These are phyloP conservation scores for Liquidambar formosana DNA, from an alignment of 164 flowering plant species.

Conservation along the genomic window DNA sequence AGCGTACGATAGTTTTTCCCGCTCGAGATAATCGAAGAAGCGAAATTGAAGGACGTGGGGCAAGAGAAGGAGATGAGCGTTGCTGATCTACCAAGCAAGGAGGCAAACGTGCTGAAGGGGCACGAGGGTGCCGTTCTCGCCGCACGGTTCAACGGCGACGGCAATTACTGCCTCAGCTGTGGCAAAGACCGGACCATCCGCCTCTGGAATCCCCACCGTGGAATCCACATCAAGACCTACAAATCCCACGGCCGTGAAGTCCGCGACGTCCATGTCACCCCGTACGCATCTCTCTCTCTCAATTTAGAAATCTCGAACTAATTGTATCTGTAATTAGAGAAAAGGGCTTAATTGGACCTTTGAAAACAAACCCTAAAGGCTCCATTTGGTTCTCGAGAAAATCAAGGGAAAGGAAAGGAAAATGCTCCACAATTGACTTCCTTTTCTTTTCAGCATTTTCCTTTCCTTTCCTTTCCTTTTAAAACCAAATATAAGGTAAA, in stretches of 20 bases:
- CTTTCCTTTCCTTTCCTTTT: too few species aligned
- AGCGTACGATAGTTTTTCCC: too few species aligned
- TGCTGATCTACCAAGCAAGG: constrained; percentile 56
- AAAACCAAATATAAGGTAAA: too few species aligned
- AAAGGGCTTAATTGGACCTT: too few species aligned
- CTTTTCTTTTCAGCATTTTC: too few species aligned
- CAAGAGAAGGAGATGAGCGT: constrained; percentile 33
- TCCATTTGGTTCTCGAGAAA: too few species aligned
- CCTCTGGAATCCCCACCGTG: constrained; percentile 97
- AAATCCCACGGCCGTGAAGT: constrained; percentile 93
- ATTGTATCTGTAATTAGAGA: too few species aligned
- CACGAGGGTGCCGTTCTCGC: constrained; percentile 93
- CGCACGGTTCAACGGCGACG: constrained; percentile 79
- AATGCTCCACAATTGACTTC: too few species aligned
- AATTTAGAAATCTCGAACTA: too few species aligned
- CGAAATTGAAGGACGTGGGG: not conserved
- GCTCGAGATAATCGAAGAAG: too few species aligned
- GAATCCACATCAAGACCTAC: constrained; percentile 91
- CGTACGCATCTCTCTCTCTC: constrained; percentile 32
- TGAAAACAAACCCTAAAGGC: too few species aligned
- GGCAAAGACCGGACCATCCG: constrained; percentile 96
- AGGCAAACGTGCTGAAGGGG: constrained; percentile 60
- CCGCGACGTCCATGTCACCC: constrained; percentile 84
- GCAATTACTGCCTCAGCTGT: constrained; percentile 82
- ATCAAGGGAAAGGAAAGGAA: too few species aligned